Evolutionary conservation across 805 yeast species (phyloP), one percentile per base, ranked within the genome.

Genomic region (Starmerella roubikii): DNA sequence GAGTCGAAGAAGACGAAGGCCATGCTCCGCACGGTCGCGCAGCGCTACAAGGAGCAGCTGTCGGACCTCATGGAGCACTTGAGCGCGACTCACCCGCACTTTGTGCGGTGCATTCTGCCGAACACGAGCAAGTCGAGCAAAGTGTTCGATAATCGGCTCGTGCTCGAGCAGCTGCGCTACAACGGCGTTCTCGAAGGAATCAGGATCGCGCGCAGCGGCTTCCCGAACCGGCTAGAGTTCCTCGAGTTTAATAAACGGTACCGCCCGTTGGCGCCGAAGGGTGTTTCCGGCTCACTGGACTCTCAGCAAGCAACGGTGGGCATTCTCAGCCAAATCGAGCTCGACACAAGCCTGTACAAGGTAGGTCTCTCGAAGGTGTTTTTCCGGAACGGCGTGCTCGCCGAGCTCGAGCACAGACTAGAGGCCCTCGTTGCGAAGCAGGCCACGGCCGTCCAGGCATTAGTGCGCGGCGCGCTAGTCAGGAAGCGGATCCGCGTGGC

Each of bases 151-250:
- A 83, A 78, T 49, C 62, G 61, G 23, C 62, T 91, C 19, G 93
- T 91, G 7, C 63, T 91, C 32, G 88, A 81, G 37, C 99, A 91
- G 60, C 66, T 91, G 45, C 68, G 95, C 46, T 91, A 97, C 54
- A 91, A 91, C 54, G 99, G 99, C 70, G 99, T 91, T 13, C 62
- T 91, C 37, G 99, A 91, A 65, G 99, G 99, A 45, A 91, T 91
- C 23, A 71, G 98, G 58, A 91, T 91, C 43, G 94, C 97, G 0
- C 71, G 99, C 47, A 84, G 94, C 8, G 99, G 99, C 2, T 91
- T 79, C 58, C 99, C 99, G 4, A 91, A 91, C 58, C 72, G 95
- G 48, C 74, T 88, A 54, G 72, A 76, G 22, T 88, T 86, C 58
- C 72, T 76, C 32, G 88, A 83, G 34, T 91, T 91, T 60, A 72